Conservation (phyloP, 202 grass and related monocot species). For the Elaeis oleifera region DNA sequence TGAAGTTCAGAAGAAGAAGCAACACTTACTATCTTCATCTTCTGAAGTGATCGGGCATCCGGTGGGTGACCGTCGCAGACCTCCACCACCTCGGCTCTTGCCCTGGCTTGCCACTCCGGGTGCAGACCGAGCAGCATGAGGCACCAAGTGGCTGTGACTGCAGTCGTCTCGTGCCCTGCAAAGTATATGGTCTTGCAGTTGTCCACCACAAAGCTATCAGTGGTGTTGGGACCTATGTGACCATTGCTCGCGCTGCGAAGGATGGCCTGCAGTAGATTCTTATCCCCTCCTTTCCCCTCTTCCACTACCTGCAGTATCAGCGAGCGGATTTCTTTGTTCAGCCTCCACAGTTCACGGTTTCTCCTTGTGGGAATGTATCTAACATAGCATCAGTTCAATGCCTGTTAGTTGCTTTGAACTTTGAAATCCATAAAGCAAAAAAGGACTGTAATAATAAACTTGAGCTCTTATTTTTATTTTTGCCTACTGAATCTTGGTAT, state of each 20-base stretch:
- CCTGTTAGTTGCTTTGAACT: no score
- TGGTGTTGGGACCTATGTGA: slow-evolving; percentile 25
- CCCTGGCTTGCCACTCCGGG: slow-evolving; percentile 72
- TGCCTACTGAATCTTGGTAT: no score
- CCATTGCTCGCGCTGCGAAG: slow-evolving; percentile 51
- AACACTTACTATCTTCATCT: slow-evolving; percentile 67
- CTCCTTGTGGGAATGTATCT: slow-evolving; percentile 58
- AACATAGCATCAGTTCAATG: neutral
- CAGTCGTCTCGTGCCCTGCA: slow-evolving; percentile 83
- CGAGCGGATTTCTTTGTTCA: slow-evolving; percentile 63
- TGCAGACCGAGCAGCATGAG: slow-evolving; percentile 88
- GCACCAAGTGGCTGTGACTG: slow-evolving; percentile 78
- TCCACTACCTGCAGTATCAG: slow-evolving; percentile 69
- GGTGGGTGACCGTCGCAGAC: slow-evolving; percentile 25
- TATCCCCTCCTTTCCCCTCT: slow-evolving; percentile 43
- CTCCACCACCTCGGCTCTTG: slow-evolving; percentile 45
- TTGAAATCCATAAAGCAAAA: no score
- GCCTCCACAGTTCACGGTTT: slow-evolving; percentile 59
- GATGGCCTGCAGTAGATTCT: slow-evolving; percentile 60
- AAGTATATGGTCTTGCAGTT: slow-evolving; percentile 99
- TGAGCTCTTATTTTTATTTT: no score
- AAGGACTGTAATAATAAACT: no score
- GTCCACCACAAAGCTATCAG: slow-evolving; percentile 84
- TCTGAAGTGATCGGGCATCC: slow-evolving; percentile 59
- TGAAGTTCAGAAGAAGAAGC: no score